Evolutionary conservation across 352 stramenopile species (phyloP), one percentile per base, ranked within the genome.

Genomic region (Phytopythium ostracodes): DNA sequence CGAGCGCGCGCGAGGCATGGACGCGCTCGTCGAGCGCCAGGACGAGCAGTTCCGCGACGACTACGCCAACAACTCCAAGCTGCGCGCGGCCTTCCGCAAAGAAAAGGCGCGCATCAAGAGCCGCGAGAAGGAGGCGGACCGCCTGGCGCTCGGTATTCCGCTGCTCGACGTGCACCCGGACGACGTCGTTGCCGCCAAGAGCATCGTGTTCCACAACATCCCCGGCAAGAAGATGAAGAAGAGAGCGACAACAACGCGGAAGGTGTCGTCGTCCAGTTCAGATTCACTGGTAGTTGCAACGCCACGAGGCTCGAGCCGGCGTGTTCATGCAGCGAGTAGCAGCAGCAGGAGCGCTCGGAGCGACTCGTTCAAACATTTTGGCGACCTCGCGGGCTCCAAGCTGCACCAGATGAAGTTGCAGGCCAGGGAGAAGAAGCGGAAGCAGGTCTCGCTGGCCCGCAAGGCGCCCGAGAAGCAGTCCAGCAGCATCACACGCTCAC

Each of bases 31-130:
- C 24, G 46, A 79, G 27, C 59, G 87, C 44, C 76, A 92, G 60
- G 78, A 94, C 31, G 66, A 66, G 27, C 70, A 89, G 53, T 86
- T 82, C 18, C 77, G 81, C 24, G 79, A 96, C 70, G 81, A 92
- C 52, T 91, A 91, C 55, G 64, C 63, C 7, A 81, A 73, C 27
- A 96, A 96, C 43, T 71, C 77, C 12, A 64, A 59, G 24, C 58
- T 94, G 20, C 72, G 84, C 22, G 67, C 73, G 3, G 56, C 63
- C 27, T 90, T 94, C 38, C 79, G 84, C 20, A 62, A 62, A 43
- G 65, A 88, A 38, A 94, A 92, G 72, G 78, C 79, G 56, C 65
- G 79, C 60, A 62, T 66, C 12, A 72, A 83, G 55, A 54, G 35
- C 11, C 76, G 80, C 42, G 59, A 77, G 56, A 59, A 68, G 15